A percentile compares a stretch with the other conserved stretches of the same genome.
Conservation (phyloP, 225 moss, liverwort and hornwort species). For the Asterella californica region DNA sequence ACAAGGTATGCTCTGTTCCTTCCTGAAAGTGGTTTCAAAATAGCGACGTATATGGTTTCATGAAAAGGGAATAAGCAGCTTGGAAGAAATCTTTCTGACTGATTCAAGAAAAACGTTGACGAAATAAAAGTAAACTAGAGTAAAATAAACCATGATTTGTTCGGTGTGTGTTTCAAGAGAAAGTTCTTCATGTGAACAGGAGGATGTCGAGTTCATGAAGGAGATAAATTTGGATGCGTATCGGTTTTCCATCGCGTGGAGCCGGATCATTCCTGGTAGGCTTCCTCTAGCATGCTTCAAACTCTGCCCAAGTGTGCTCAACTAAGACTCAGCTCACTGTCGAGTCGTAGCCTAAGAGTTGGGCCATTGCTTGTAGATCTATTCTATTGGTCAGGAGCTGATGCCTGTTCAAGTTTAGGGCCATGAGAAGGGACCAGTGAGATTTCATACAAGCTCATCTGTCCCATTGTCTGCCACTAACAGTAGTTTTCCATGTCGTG, state of each 20-base stretch:
- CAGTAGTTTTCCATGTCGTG: too few relatives aligned
- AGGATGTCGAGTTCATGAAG: conserved; percentile 62
- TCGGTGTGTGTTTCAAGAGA: background rate
- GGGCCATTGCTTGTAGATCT: background rate
- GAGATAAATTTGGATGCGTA: conserved; percentile 71
- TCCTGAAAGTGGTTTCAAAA: background rate
- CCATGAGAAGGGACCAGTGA: too few relatives aligned
- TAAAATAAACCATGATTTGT: background rate
- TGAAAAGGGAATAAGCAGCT: background rate
- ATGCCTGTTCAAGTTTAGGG: too few relatives aligned
- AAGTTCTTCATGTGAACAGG: conserved; percentile 39
- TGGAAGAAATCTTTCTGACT: background rate
- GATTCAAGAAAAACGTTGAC: too few relatives aligned
- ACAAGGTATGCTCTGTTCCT: conserved; percentile 34
- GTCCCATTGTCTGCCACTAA: background rate
- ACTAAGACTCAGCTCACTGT: background rate
- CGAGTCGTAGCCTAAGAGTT: background rate
- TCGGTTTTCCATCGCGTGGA: conserved; percentile 85
- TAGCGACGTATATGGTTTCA: background rate
- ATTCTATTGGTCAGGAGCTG: background rate
- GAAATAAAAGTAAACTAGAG: background rate
- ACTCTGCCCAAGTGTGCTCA: too few relatives aligned
- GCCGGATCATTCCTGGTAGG: conserved; percentile 69
- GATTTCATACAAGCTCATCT: too few relatives aligned
- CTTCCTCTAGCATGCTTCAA: background rate